A percentile compares a stretch with the other conserved stretches of the same genome.
These are phyloP conservation scores for Stagonosporopsis rhizophila DNA, from an alignment of 2,329 filamentous ascomycete genomes.

Conservation along the genomic window DNA sequence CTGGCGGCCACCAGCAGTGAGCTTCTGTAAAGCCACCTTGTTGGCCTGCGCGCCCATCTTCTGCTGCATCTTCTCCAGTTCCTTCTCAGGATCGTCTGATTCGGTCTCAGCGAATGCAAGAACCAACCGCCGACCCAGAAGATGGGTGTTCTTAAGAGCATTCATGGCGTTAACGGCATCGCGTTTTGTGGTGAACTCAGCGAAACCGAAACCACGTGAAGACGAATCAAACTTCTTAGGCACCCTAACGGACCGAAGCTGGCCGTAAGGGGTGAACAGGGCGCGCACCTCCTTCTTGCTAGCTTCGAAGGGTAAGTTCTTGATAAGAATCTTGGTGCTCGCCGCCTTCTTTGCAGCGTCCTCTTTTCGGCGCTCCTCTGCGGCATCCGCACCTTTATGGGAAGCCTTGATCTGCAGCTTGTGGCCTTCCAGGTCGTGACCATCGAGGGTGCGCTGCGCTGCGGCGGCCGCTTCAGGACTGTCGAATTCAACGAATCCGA, in stretches of 20 bases:
- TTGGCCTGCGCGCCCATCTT: slow-evolving; percentile 91
- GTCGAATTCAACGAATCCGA: slow-evolving; percentile 87
- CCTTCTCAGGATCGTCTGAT: slow-evolving; percentile 88
- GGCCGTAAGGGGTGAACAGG: slow-evolving; percentile 87
- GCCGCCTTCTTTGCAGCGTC: slow-evolving; percentile 83
- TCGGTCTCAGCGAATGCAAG: slow-evolving; percentile 92
- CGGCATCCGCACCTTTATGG: slow-evolving; percentile 85
- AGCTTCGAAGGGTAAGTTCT: slow-evolving; percentile 96
- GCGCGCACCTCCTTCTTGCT: slow-evolving; percentile 85
- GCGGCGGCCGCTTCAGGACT: slow-evolving; percentile 78
- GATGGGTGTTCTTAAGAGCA: slow-evolving; percentile 88
- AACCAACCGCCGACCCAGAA: slow-evolving; percentile 87
- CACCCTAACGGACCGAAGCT: slow-evolving; percentile 89
- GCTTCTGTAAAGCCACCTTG: slow-evolving; percentile 87
- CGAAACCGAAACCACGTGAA: slow-evolving; percentile 94
- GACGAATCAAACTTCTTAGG: slow-evolving; percentile 93
- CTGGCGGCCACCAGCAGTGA: slow-evolving; percentile 81
- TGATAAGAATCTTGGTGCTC: slow-evolving; percentile 93
- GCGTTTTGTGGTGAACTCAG: slow-evolving; percentile 88
- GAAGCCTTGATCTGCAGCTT: slow-evolving; percentile 84
- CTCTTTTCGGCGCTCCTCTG: slow-evolving; percentile 82
- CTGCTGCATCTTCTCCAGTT: slow-evolving; percentile 96
- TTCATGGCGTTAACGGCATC: slow-evolving; percentile 93
- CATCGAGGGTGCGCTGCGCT: slow-evolving; percentile 86
- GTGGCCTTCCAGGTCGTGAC: slow-evolving; percentile 85